Evolutionary conservation across 768 basidiomycete species (phyloP).

Genomic region (Sutorius australiensis): DNA sequence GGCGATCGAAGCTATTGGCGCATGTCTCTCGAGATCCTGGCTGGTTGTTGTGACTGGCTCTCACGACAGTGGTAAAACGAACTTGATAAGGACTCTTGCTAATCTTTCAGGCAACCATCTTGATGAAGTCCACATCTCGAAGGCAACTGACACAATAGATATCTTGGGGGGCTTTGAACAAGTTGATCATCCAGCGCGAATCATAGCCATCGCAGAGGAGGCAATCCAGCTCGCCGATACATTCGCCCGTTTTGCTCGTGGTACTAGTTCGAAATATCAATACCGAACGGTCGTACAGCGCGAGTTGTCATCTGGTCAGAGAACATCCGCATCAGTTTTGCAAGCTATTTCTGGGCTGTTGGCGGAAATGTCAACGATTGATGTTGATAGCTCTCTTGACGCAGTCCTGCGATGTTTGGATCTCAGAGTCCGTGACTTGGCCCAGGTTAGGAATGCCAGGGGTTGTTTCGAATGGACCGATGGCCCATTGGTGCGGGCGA

Average conservation of each 20-base stretch:
- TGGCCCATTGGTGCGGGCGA: slow-evolving; percentile 82
- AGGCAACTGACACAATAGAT: slow-evolving; percentile 88
- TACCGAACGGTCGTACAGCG: slow-evolving; percentile 11
- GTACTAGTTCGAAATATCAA: slow-evolving; percentile 18
- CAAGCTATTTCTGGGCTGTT: slow-evolving; percentile 28
- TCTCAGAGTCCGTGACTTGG: slow-evolving; percentile 22
- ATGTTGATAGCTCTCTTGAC: slow-evolving; percentile 10
- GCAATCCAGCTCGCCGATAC: slow-evolving; percentile 38
- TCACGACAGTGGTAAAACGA: slow-evolving; percentile 74
- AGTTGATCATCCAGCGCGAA: slow-evolving; percentile 52
- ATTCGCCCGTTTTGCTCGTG: slow-evolving; percentile 34
- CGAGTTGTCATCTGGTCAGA: slow-evolving; percentile 14
- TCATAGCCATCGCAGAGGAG: slow-evolving; percentile 37
- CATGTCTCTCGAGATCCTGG: slow-evolving; percentile 75
- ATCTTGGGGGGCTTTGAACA: slow-evolving; percentile 96
- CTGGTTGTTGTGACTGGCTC: slow-evolving; percentile 84
- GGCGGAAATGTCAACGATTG: slow-evolving; percentile 21
- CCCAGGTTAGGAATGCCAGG: slow-evolving; percentile 23
- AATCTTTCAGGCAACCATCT: slow-evolving; percentile 64
- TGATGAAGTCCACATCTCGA: slow-evolving; percentile 74
- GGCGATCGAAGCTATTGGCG: slow-evolving; percentile 69
- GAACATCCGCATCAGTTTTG: slow-evolving; percentile 21
- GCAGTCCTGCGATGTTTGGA: slow-evolving; percentile 13
- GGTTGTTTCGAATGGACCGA: slow-evolving; percentile 93
- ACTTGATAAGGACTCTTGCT: slow-evolving; percentile 66